Evolutionary conservation across 1,139 yeast species (phyloP), one percentile per base, ranked within the genome.

Genomic region (Yamadazyma jaroonii): DNA sequence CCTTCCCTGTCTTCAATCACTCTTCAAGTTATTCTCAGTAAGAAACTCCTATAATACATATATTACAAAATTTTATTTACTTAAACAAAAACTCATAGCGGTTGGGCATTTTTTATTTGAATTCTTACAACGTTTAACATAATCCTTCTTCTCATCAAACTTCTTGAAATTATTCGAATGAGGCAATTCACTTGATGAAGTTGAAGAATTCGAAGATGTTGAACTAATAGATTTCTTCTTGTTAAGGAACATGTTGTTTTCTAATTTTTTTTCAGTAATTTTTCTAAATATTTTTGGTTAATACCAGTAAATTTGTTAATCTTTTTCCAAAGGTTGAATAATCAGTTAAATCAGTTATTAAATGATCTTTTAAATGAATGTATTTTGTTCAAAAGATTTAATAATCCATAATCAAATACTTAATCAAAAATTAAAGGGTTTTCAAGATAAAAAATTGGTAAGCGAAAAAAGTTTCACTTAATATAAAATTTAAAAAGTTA

Each of bases 131-230:
- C 76, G 59, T 44, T 64, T 64, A 22, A 52, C 61, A 47, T 70
- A 70, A 50, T 70, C 76, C 51, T 69, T 64, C 59, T 67, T 67
- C 44, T 67, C 74, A 46, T 67, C 74, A 50, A 67, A 67, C 33
- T 46, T 48, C 9, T 44, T 39, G 37, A 48, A 48, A 31, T 42
- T 47, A 29, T 46, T 47, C 3, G 45, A 40, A 41, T 48, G 50
- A 11, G 39, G 39, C 14, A 35, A 35, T 21, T 42, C 43, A 31
- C 36, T 40, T 9, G 49, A 45, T 24, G 40, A 36, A 17, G 36
- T 32, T 11, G 48, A 44, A 6, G 40, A 34, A 25, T 37, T 26
- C n/a, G 48, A 42, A 9, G 50, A 41, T 25, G 48, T 41, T 24
- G 51, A 47, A 14, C 46, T 43, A 11, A 37, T 39, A 10, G 53